phyloP scores from a whole-genome alignment of 164 flowering plant species.

The Buxus sempervirens region DNA sequence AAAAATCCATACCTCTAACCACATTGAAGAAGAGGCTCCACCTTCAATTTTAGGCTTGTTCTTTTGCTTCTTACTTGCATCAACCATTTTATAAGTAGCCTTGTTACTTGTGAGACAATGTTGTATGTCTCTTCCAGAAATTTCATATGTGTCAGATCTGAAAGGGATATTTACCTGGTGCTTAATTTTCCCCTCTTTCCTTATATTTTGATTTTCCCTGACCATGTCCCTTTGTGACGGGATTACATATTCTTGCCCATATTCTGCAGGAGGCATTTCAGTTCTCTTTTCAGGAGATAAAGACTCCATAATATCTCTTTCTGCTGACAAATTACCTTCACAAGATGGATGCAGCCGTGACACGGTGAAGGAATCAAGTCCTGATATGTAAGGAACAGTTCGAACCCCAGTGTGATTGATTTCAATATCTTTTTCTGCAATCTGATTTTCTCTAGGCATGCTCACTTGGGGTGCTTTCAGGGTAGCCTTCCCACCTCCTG shows the following conservation, averaged over 20 bases:
- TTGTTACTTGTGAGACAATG: background rate
- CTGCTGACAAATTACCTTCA: too few species aligned
- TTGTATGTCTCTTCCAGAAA: background rate
- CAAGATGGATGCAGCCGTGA: too few species aligned
- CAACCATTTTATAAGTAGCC: slow-evolving; percentile 2
- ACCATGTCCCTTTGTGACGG: background rate
- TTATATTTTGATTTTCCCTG: background rate
- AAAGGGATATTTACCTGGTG: background rate
- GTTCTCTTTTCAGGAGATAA: background rate
- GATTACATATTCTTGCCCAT: background rate
- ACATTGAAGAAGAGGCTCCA: background rate
- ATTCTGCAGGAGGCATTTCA: background rate
- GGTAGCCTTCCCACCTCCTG: background rate
- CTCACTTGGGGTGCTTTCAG: too few species aligned
- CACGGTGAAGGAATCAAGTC: too few species aligned
- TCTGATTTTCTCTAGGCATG: too few species aligned
- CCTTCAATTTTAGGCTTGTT: background rate
- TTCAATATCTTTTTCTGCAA: too few species aligned
- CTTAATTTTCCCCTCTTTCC: background rate
- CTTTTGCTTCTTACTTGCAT: background rate
- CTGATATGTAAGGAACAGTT: too few species aligned
- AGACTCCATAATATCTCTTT: too few species aligned
- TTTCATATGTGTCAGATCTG: background rate
- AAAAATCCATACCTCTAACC: slow-evolving; percentile 11
- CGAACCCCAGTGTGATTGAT: too few species aligned